Base-by-base conservation (phyloP, 1,139 yeast species). In the Debaryomycetaceae sp. region DNA sequence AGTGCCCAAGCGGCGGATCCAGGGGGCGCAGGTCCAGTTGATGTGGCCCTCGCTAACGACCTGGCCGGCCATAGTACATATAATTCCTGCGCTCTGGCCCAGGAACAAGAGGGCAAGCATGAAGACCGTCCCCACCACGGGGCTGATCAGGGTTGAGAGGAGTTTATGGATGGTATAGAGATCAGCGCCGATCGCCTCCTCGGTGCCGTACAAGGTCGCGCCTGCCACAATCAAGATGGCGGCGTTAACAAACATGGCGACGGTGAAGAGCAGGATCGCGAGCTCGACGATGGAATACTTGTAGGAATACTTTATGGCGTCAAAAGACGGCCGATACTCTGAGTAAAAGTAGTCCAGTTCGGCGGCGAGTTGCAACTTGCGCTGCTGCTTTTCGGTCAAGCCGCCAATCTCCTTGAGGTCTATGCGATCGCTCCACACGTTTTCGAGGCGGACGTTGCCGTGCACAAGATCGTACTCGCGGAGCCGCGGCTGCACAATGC, bases 21-120 rank as follows among this genome's bases (percentile, higher is more conserved):
- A 70, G 2, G 90, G 87, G 27, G 70, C 60, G 18, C 79, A 42
- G 1, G 73, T 62, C 92, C 90, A 80, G 37, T 78, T 71, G 27
- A 80, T 56, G 43, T 79, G 80, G 0, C 92, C 92, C 49, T 80
- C 92, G 32, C 83, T 73, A 8, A 80, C 79, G 50, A 80, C 75
- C 51, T 80, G 87, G 2, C 90, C 90, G 2, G 87, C 77, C 66
- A 80, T 67, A 2, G 92, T 80, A 49, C 90, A 79, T 2, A 79
- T 85, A 14, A 80, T 75, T 18, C 90, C 90, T 1, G 90, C 90
- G 40, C 83, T 75, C 43, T 79, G 82, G 13, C 90, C 87, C 4
- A 86, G 75, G 39, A 78, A 78, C 27, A 80, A 54, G 63, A 80
- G 65, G 0, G 87, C 85, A 32, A 79, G 56, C 8, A 82, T 85